A percentile compares a stretch with the other conserved stretches of the same genome.
These are phyloP conservation scores for Lepraria neglecta DNA, from an alignment of 495 filamentous ascomycete species.

Conservation along the genomic window DNA sequence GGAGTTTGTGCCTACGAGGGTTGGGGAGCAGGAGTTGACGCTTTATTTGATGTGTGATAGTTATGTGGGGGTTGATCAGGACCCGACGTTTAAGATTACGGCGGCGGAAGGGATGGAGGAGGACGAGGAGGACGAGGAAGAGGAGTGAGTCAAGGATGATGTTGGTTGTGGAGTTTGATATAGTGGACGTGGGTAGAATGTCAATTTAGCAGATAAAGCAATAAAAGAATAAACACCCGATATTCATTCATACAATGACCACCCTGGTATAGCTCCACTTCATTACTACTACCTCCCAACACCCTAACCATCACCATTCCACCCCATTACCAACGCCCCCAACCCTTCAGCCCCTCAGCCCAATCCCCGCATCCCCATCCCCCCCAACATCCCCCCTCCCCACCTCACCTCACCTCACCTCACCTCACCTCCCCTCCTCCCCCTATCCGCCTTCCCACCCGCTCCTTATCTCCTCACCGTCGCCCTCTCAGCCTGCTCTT, in stretches of 20 bases:
- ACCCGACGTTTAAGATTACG: conserved; percentile 75
- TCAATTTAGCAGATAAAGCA: no score
- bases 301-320: conserved; percentile 7
- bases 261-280: neutral
- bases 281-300: neutral
- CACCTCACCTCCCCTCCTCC: neutral
- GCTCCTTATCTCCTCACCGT: neutral
- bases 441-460: neutral
- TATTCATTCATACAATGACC: no score
- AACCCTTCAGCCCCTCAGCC: neutral
- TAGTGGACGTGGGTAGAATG: no score
- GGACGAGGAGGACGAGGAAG: conserved; percentile 78
- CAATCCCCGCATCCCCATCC: conserved; percentile 4
- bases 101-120: conserved; percentile 94
- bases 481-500: neutral
- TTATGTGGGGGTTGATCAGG: conserved; percentile 96
- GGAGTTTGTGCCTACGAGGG: conserved; percentile 76
- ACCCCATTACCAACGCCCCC: conserved; percentile 10
- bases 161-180: no score
- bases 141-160: conserved; percentile 36
- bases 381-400: conserved; percentile 3
- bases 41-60: conserved; percentile 96
- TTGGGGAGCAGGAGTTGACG: conserved; percentile 78
- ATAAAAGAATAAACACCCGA: no score
- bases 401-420: neutral